Conservation (phyloP, 2,329 filamentous ascomycete genomes). For the Endoconidiophora polonica region DNA sequence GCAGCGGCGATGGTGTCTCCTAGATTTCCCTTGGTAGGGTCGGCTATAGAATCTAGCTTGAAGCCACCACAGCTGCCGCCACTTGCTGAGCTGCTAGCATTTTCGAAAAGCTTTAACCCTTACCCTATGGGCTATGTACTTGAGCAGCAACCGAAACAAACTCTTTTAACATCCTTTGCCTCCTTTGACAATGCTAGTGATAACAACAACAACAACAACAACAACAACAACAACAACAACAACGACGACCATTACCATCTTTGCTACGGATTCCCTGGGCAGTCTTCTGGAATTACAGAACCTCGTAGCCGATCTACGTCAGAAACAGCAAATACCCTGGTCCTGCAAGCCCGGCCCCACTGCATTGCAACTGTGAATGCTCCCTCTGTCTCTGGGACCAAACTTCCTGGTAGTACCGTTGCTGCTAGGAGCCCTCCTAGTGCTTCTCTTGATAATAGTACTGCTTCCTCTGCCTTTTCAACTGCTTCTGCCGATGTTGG, state of each 20-base stretch:
- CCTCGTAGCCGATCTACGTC: slow-evolving; percentile 9
- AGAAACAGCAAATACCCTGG: slow-evolving; percentile 5
- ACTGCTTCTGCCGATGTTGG: not conserved
- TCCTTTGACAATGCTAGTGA: too few species aligned
- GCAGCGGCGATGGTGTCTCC: too few species aligned
- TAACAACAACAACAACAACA: not conserved
- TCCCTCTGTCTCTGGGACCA: too few species aligned
- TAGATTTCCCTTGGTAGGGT: too few species aligned
- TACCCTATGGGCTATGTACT: too few species aligned
- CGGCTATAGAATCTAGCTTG: too few species aligned
- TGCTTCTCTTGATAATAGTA: not conserved
- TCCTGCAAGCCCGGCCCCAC: slow-evolving; percentile 2
- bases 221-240: not conserved
- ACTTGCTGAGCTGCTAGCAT: too few species aligned
- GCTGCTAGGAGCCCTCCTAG: not conserved
- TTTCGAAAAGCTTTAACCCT: too few species aligned
- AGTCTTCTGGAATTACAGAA: too few species aligned
- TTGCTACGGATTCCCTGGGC: not conserved
- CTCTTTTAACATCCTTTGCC: too few species aligned
- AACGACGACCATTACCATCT: not conserved
- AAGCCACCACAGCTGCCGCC: too few species aligned
- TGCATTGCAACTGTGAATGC: not conserved
- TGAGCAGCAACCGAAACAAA: too few species aligned
- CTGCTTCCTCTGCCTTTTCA: not conserved
- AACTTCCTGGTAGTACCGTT: not conserved